Base-by-base conservation (phyloP, 169 alveolate species). In the Nephromyces sp. region DNA sequence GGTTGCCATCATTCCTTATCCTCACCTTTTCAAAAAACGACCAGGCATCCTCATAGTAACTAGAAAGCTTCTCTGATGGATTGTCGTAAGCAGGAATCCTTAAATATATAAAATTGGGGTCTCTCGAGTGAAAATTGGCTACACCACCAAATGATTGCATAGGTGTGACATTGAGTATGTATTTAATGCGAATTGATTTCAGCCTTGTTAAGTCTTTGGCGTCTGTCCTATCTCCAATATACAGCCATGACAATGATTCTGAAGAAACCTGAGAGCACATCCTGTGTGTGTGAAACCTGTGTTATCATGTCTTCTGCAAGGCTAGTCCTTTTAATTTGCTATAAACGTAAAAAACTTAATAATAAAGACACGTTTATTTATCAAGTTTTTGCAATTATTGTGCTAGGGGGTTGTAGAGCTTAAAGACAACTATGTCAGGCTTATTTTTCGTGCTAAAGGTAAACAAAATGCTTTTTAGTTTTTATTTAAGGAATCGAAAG, bases 1-100 rank as follows among this genome's bases (percentile, higher is more conserved):
- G 82, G 66, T 73, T 84, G 8, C 89, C 89, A 65, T 79, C 86
- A 21, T 73, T 78, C 15, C 84, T 79, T 8, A 70, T 68, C 22
- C 84, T 68, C n/a, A 64, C 65, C 25, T 67, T 64, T 35, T 78
- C 77, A 70, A 72, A 25, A 24, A 72, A 51, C 52, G 21, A 74
- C 79, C 78, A 78, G 25, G 63, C 67, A 8, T 21, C 52, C n/a
- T 71, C 77, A 15, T 34, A 72, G 64, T 72, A 62, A 0, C 69
- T 70, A 22, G 67, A 34, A 27, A 78, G 31, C 25, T 33, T 72
- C 73, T 78, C 80, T 6, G 80, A 51, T 22, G 74, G 69, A 43
- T 71, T 78, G 68, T 78, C 84, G 4, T 31, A 62, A 34, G 74
- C 24, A 1, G 74, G 79, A 5, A 72, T 31, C 28, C 80, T 70